Evolutionary conservation across 306 rosid genomes (phyloP).

Genomic region (Purshia tridentata): DNA sequence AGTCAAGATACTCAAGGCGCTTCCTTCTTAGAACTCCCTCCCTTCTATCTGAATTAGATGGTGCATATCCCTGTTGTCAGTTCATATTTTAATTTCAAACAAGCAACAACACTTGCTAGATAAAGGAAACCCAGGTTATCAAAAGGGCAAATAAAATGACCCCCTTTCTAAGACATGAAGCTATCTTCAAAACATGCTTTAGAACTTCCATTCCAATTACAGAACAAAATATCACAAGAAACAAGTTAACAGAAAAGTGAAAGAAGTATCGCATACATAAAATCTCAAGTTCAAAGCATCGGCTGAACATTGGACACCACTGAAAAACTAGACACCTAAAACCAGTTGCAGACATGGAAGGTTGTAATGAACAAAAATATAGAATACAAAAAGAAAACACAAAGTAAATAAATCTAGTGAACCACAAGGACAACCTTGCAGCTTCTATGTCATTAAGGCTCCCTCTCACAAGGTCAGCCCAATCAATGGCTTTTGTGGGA

Average conservation of each 20-base stretch:
- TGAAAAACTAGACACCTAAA: background rate
- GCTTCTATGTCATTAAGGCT: background rate
- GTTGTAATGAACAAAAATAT: background rate
- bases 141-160: constrained; percentile 20
- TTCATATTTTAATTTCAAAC: constrained; percentile 68
- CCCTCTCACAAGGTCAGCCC: background rate
- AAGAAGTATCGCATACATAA: background rate
- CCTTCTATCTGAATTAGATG: constrained; percentile 98
- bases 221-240: background rate
- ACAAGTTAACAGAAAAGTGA: background rate
- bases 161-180: constrained; percentile 14
- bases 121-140: constrained; percentile 15
- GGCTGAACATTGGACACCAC: constrained; percentile 3
- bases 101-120: constrained; percentile 26
- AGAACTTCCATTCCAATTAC: background rate
- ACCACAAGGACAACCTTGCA: background rate
- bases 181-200: background rate
- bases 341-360: background rate
- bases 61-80: constrained; percentile 99
- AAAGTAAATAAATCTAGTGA: background rate
- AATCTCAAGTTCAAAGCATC: background rate
- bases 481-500: background rate
- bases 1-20: constrained; percentile 91
- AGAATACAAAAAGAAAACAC: background rate
- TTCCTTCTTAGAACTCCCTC: constrained; percentile 91